Conservation (phyloP, 2,329 filamentous ascomycete species). For the Epichloe aotearoae region DNA sequence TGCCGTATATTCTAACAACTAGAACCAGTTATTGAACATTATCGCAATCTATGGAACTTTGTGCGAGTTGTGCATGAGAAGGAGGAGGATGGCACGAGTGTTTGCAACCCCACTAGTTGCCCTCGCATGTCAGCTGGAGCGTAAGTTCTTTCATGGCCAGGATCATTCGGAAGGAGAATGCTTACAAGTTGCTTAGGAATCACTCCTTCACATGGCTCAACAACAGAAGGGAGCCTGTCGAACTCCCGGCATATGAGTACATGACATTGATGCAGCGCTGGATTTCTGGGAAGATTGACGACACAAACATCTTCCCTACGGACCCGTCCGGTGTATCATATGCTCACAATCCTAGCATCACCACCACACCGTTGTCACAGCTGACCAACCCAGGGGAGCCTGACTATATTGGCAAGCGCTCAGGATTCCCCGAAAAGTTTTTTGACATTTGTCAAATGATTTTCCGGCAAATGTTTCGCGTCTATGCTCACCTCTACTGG, state of each 20-base stretch:
- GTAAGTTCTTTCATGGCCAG: constrained; percentile 41
- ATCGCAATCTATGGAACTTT: constrained; percentile 78
- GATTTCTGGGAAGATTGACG: constrained; percentile 92
- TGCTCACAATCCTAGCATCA: constrained; percentile 46
- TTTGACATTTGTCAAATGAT: constrained; percentile 83
- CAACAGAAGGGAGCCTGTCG: constrained; percentile 71
- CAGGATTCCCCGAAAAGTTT: constrained; percentile 85
- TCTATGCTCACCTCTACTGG: constrained; percentile 97
- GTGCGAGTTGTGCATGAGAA: constrained; percentile 78
- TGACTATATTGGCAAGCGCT: constrained; percentile 81
- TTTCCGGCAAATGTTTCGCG: constrained; percentile 96
- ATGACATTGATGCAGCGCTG: constrained; percentile 93
- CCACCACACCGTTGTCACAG: constrained; percentile 46
- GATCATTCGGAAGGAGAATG: neutral
- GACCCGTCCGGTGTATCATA: constrained; percentile 60
- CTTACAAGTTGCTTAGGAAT: constrained; percentile 36
- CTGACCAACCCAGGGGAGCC: constrained; percentile 49
- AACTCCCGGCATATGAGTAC: constrained; percentile 85
- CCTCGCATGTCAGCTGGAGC: constrained; percentile 88
- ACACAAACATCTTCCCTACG: constrained; percentile 80
- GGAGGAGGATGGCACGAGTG: constrained; percentile 61
- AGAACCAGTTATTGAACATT: constrained; percentile 75
- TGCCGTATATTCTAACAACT: neutral
- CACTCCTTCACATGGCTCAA: constrained; percentile 97
- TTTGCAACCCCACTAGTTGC: constrained; percentile 75